Conservation (phyloP, 2,329 filamentous ascomycete species). For the Sarocladiaceae sp. region DNA sequence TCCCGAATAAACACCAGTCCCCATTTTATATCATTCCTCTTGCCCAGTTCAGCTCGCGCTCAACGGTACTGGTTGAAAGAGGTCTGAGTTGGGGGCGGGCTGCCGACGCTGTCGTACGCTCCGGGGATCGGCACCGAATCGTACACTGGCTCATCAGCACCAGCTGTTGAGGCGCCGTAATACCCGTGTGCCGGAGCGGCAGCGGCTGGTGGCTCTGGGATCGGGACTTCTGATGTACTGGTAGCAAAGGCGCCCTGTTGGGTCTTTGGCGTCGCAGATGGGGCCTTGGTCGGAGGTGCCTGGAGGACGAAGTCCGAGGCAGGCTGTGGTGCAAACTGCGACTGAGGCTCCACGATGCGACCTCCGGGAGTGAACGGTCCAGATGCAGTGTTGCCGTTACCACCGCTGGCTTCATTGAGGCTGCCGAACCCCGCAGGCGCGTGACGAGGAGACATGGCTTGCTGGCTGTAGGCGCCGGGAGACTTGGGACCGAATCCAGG, state of each 20-base stretch:
- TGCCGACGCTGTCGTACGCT: slow-evolving; percentile 60
- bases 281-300: slow-evolving; percentile 72
- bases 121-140: slow-evolving; percentile 83
- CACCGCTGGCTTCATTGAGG: slow-evolving; percentile 28
- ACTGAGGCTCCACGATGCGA: slow-evolving; percentile 55
- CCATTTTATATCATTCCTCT: not conserved
- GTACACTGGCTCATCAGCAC: slow-evolving; percentile 77
- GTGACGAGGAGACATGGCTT: slow-evolving; percentile 55
- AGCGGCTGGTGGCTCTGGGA: slow-evolving; percentile 21
- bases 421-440: slow-evolving; percentile 51
- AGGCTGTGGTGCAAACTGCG: slow-evolving; percentile 47
- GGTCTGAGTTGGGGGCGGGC: slow-evolving; percentile 39
- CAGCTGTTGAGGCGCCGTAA: slow-evolving; percentile 30
- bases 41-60: slow-evolving; percentile 11
- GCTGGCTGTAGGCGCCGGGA: slow-evolving; percentile 31
- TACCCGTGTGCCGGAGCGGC: slow-evolving; percentile 34
- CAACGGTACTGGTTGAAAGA: slow-evolving; percentile 26
- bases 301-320: slow-evolving; percentile 76
- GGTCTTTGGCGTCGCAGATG: slow-evolving; percentile 67
- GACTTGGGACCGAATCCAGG: slow-evolving; percentile 75
- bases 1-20: too few relatives aligned
- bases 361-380: slow-evolving; percentile 45
- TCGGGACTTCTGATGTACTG: slow-evolving; percentile 24
- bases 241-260: slow-evolving; percentile 55
- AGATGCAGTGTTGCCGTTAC: not conserved